phyloP scores from a whole-genome alignment of 83 land plant genomes.

The Picea mariana region DNA sequence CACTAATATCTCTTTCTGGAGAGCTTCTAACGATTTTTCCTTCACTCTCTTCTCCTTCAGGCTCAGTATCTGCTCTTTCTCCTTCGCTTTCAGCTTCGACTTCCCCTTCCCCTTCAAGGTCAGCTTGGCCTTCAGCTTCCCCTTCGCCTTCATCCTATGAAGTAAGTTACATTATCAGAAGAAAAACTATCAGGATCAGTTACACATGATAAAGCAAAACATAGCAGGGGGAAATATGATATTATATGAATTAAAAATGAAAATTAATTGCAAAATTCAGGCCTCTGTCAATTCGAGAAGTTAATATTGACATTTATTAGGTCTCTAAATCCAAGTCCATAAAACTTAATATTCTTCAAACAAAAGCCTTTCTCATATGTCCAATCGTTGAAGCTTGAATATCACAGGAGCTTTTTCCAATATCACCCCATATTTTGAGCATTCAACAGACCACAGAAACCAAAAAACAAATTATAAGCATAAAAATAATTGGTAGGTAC shows the following conservation, averaged over 20 bases:
- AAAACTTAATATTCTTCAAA: neutral
- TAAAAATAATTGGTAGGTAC: neutral
- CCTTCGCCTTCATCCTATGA: slow-evolving; percentile 20
- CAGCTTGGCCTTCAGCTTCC: slow-evolving; percentile 47
- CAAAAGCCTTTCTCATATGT: neutral
- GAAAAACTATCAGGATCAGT: neutral
- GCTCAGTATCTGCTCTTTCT: slow-evolving; percentile 52
- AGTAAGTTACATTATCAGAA: neutral
- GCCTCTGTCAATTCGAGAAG: too few species aligned
- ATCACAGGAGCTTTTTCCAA: too few species aligned
- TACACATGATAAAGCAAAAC: neutral
- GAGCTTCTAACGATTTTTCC: slow-evolving; percentile 72
- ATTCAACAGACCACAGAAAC: neutral
- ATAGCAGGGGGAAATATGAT: neutral
- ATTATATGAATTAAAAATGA: too few species aligned
- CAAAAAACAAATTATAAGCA: neutral
- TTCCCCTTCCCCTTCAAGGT: slow-evolving; percentile 68
- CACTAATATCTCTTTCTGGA: slow-evolving; percentile 69
- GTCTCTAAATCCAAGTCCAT: neutral
- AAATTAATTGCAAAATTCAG: too few species aligned
- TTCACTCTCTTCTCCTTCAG: slow-evolving; percentile 74
- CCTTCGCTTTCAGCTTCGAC: slow-evolving; percentile 77
- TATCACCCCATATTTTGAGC: too few species aligned
- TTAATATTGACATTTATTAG: too few species aligned
- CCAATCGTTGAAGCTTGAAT: neutral